Evolutionary conservation across 208 protist genomes (phyloP).

Genomic region (Leishmania mexicana): DNA sequence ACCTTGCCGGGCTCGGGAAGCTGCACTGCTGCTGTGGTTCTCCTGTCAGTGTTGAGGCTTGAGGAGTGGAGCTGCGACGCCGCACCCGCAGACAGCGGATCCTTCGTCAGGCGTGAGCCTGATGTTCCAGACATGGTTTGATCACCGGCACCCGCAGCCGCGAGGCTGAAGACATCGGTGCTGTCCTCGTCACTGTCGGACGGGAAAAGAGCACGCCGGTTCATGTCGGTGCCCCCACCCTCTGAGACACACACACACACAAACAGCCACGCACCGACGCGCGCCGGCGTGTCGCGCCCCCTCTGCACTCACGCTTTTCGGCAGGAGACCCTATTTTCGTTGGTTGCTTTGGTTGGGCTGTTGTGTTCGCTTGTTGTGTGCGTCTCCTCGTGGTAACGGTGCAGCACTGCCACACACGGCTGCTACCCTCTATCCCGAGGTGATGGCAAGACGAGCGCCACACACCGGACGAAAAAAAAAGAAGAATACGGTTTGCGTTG

Average conservation of each 20-base stretch:
- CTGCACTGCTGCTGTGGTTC: not conserved
- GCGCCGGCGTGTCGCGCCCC: not conserved
- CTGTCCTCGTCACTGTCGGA: conserved; percentile 23
- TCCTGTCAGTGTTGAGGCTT: not conserved
- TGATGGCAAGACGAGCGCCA: not conserved
- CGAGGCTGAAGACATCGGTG: not conserved
- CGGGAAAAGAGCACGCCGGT: conserved; percentile 7
- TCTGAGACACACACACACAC: not conserved
- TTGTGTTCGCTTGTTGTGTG: not conserved
- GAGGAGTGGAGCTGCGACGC: not conserved
- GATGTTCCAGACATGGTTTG: not conserved
- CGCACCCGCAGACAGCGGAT: not conserved
- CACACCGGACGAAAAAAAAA: not conserved
- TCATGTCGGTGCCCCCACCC: conserved; percentile 4
- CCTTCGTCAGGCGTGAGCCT: not conserved
- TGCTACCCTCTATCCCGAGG: not conserved
- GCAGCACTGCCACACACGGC: not conserved
- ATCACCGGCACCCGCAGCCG: not conserved
- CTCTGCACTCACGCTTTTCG: not conserved
- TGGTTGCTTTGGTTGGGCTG: too few species aligned
- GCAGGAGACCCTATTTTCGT: too few species aligned
- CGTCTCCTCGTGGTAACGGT: not conserved
- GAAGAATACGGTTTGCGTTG: not conserved
- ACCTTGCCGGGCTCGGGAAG: conserved; percentile 16
- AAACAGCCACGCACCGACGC: not conserved